phyloP scores from a whole-genome alignment of 2,329 filamentous ascomycete genomes.

The Verticillium longisporum region DNA sequence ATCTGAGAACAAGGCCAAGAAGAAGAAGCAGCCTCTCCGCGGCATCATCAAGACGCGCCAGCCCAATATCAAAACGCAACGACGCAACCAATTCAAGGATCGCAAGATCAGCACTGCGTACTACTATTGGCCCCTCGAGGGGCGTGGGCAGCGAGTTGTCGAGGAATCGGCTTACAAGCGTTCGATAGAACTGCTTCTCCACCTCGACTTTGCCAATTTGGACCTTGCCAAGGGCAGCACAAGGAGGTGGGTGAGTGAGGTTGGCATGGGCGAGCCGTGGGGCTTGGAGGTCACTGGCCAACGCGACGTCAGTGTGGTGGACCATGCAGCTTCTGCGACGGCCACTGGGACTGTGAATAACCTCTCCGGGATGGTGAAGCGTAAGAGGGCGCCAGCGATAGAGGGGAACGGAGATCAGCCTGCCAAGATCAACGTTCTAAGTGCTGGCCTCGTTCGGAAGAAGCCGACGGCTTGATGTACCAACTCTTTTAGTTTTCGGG shows the following conservation, averaged over 20 bases:
- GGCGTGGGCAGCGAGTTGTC: constrained; percentile 58
- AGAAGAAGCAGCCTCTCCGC: constrained; percentile 39
- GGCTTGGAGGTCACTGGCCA: constrained; percentile 42
- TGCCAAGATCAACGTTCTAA: constrained; percentile 37
- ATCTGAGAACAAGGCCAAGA: constrained; percentile 28
- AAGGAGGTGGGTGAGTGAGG: constrained; percentile 62
- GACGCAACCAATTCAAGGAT: constrained; percentile 41
- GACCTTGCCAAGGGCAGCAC: constrained; percentile 60
- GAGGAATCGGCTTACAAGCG: constrained; percentile 60
- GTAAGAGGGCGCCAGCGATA: constrained; percentile 29
- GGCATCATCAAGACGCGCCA: constrained; percentile 58
- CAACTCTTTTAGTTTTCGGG: neutral
- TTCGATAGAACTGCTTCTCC: constrained; percentile 61
- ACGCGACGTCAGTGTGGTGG: constrained; percentile 17
- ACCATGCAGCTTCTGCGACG: constrained; percentile 1
- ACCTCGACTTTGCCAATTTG: constrained; percentile 65
- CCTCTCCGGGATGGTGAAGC: constrained; percentile 40
- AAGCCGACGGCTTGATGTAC: constrained; percentile 41
- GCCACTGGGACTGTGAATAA: constrained; percentile 31
- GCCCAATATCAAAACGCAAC: constrained; percentile 57
- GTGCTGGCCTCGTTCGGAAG: constrained; percentile 44
- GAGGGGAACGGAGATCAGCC: constrained; percentile 3
- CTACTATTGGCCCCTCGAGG: constrained; percentile 58
- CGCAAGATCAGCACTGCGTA: constrained; percentile 49
- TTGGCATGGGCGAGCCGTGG: constrained; percentile 48